phyloP scores from a whole-genome alignment of 2,329 filamentous ascomycete genomes.

The Paecilomyces sp. region DNA sequence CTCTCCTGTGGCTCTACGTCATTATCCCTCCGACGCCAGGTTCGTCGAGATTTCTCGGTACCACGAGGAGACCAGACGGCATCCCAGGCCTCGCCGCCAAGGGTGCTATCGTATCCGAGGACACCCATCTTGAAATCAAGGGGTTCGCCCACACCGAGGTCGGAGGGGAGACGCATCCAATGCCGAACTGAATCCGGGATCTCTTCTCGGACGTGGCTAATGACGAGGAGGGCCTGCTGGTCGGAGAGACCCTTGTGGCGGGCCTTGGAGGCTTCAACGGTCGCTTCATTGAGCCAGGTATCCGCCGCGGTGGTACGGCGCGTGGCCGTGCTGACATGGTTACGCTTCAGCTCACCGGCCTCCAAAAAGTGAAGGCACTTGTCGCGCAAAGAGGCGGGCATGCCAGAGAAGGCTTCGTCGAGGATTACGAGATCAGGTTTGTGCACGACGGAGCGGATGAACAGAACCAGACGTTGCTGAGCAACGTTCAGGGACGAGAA shows the following conservation, averaged over 20 bases:
- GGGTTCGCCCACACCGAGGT: constrained; percentile 11
- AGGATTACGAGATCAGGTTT: constrained; percentile 74
- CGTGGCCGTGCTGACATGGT: constrained; percentile 14
- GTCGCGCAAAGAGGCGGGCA: constrained; percentile 74
- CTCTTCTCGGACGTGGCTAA: constrained; percentile 86
- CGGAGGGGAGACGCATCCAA: constrained; percentile 71
- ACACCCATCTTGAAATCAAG: constrained; percentile 26
- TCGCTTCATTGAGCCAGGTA: constrained; percentile 5
- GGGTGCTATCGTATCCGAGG: constrained; percentile 11
- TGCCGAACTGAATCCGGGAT: constrained; percentile 76
- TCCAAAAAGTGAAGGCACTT: constrained; percentile 79
- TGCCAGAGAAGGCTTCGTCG: constrained; percentile 82
- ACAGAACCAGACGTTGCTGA: constrained; percentile 72
- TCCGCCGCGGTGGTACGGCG: constrained; percentile 6
- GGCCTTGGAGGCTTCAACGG: constrained; percentile 1
- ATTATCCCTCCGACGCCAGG: not conserved
- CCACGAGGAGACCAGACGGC: constrained; percentile 15
- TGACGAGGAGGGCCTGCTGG: constrained; percentile 78
- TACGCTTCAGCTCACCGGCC: constrained; percentile 50
- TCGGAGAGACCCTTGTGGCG: constrained; percentile 52
- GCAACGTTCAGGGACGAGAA: constrained; percentile 54
- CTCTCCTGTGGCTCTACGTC: not conserved
- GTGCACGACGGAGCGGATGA: constrained; percentile 75
- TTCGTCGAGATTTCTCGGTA: not conserved
- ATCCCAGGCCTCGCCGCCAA: constrained; percentile 21